A percentile compares a stretch with the other conserved stretches of the same genome.
These are phyloP conservation scores for Sclerotinia minor DNA, from an alignment of 2,329 filamentous ascomycete species.

Conservation along the genomic window DNA sequence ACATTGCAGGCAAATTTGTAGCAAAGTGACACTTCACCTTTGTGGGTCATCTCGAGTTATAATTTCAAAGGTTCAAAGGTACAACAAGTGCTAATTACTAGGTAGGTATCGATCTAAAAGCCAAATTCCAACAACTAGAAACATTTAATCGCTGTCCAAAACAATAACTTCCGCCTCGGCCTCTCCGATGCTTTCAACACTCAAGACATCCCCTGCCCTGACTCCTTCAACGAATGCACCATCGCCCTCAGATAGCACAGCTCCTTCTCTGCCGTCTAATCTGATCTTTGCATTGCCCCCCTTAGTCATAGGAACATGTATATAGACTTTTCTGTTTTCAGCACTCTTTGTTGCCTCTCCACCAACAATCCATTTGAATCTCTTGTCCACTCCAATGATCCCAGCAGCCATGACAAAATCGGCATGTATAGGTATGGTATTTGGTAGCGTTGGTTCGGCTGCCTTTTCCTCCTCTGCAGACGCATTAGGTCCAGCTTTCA, in stretches of 20 bases:
- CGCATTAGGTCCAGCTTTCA: constrained; percentile 65
- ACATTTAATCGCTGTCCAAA: constrained; percentile 30
- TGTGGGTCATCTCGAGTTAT: fast-evolving
- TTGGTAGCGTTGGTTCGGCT: constrained; percentile 59
- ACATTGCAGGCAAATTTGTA: not conserved
- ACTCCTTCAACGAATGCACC: constrained; percentile 72
- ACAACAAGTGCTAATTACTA: not conserved
- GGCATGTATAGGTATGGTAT: constrained; percentile 80
- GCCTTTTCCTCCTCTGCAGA: constrained; percentile 62
- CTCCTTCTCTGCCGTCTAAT: constrained; percentile 64
- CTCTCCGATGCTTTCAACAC: constrained; percentile 66
- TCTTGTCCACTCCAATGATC: constrained; percentile 64
- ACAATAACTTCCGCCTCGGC: constrained; percentile 40
- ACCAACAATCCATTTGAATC: constrained; percentile 73
- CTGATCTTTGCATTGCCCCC: constrained; percentile 71
- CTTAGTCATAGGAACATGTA: constrained; percentile 80
- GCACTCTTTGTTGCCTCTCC: constrained; percentile 52
- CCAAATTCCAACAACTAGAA: not conserved
- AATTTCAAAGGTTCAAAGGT: not conserved
- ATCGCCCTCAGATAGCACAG: constrained; percentile 72
- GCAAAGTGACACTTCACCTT: constrained; percentile 1
- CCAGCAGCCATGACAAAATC: constrained; percentile 82
- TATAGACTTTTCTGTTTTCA: constrained; percentile 69
- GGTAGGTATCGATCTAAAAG: constrained; percentile 2
- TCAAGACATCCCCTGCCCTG: constrained; percentile 62